These are phyloP conservation scores for Syzygium grande DNA, from an alignment of 345 rosid species.

Conservation along the genomic window DNA sequence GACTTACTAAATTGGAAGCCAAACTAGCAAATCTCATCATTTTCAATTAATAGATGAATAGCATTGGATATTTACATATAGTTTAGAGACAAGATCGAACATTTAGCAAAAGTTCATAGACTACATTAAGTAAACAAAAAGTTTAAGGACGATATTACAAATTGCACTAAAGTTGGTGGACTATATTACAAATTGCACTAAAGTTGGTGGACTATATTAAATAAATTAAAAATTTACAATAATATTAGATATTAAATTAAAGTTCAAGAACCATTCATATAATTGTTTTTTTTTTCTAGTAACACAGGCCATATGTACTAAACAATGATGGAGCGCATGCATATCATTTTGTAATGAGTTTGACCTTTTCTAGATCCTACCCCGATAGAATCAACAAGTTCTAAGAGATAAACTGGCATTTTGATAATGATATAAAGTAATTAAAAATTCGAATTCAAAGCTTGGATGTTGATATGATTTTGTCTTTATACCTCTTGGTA, in stretches of 20 bases:
- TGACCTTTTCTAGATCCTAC: neutral
- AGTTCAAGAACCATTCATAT: fast-evolving
- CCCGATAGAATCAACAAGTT: neutral
- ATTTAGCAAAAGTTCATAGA: neutral
- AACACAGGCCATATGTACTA: neutral
- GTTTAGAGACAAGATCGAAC: neutral
- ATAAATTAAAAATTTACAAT: neutral
- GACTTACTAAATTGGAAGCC: neutral
- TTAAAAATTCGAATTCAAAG: neutral
- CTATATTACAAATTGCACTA: fast-evolving
- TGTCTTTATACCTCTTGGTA: neutral
- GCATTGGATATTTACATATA: neutral
- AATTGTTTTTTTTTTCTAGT: neutral
- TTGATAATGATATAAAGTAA: neutral
- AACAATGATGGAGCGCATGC: neutral
- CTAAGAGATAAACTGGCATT: neutral
- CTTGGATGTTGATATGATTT: neutral
- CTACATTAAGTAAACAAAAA: fast-evolving
- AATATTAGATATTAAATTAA: neutral
- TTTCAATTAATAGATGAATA: neutral
- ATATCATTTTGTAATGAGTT: neutral
- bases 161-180: too few relatives aligned
- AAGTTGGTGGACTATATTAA: neutral
- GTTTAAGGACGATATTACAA: fast-evolving
- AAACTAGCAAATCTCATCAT: neutral